Evolutionary conservation across 805 yeast species (phyloP).

Genomic region (Spathaspora passalidarum): DNA sequence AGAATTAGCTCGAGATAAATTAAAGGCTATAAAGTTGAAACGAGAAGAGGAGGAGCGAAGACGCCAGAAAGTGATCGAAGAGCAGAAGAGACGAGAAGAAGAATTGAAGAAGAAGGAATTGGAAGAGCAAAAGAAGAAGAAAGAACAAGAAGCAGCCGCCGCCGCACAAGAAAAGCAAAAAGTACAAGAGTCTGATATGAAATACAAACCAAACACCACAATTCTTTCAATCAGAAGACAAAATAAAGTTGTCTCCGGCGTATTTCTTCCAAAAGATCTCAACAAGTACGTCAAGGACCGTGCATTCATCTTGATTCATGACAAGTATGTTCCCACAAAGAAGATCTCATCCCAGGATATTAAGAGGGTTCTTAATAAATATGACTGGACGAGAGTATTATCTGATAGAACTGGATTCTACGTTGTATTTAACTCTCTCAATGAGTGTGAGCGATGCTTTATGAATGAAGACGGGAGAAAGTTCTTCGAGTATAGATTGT

Average conservation of each 20-base stretch:
- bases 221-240: slow-evolving; percentile 29
- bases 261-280: slow-evolving; percentile 48
- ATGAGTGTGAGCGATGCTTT: slow-evolving; percentile 60
- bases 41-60: slow-evolving; percentile 30
- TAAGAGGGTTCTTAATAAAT: slow-evolving; percentile 53
- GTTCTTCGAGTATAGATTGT: slow-evolving; percentile 45
- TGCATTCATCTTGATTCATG: slow-evolving; percentile 56
- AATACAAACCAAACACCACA: slow-evolving; percentile 31
- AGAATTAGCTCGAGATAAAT: slow-evolving; percentile 28
- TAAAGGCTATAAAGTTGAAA: slow-evolving; percentile 21
- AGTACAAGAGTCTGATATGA: slow-evolving; percentile 1
- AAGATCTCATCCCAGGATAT: slow-evolving; percentile 54
- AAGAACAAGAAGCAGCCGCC: slow-evolving; percentile 5
- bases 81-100: slow-evolving; percentile 13
- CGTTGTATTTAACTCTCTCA: slow-evolving; percentile 59
- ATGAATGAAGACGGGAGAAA: slow-evolving; percentile 56
- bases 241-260: slow-evolving; percentile 29
- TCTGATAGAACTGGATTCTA: slow-evolving; percentile 67
- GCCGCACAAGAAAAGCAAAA: not conserved
- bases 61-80: slow-evolving; percentile 14
- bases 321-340: slow-evolving; percentile 46
- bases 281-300: slow-evolving; percentile 50
- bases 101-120: slow-evolving; percentile 17
- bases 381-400: slow-evolving; percentile 64
- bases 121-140: slow-evolving; percentile 10